These are phyloP conservation scores for Lactuca sativa DNA, from an alignment of 129 eudicot species.

Conservation along the genomic window DNA sequence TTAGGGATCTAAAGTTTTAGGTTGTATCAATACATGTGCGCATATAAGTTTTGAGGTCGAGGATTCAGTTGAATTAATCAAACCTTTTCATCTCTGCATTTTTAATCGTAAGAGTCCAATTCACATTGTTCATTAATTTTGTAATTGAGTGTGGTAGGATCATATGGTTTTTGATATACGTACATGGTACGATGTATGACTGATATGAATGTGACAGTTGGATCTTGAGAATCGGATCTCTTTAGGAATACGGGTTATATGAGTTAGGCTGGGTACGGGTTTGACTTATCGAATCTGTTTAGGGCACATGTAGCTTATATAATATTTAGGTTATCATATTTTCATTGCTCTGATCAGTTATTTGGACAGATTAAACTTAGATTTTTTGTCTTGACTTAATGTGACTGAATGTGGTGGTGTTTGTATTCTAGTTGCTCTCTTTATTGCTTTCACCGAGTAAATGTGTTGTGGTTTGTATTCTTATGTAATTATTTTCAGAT, in stretches of 20 bases:
- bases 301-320: conserved; percentile 14
- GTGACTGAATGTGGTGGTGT: not conserved
- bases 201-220: conserved; percentile 17
- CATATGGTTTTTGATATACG: conserved; percentile 1
- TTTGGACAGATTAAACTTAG: conserved; percentile 9
- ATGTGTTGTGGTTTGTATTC: conserved; percentile 17
- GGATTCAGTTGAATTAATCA: conserved; percentile 10
- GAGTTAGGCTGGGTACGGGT: conserved; percentile 13
- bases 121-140: conserved; percentile 10
- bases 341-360: conserved; percentile 1
- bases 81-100: not conserved
- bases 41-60: not conserved
- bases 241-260: not conserved
- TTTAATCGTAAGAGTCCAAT: conserved; percentile 1
- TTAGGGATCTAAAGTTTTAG: conserved; percentile 26
- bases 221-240: conserved; percentile 34
- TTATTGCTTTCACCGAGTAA: not conserved
- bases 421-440: not conserved
- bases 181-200: conserved; percentile 9
- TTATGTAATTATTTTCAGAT: conserved; percentile 1
- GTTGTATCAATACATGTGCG: not conserved
- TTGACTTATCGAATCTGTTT: conserved; percentile 17
- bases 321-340: conserved; percentile 1
- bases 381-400: not conserved
- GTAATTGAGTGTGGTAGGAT: conserved; percentile 11